Conservation (phyloP, 2,329 filamentous ascomycete species). For the Botrytis medusae region DNA sequence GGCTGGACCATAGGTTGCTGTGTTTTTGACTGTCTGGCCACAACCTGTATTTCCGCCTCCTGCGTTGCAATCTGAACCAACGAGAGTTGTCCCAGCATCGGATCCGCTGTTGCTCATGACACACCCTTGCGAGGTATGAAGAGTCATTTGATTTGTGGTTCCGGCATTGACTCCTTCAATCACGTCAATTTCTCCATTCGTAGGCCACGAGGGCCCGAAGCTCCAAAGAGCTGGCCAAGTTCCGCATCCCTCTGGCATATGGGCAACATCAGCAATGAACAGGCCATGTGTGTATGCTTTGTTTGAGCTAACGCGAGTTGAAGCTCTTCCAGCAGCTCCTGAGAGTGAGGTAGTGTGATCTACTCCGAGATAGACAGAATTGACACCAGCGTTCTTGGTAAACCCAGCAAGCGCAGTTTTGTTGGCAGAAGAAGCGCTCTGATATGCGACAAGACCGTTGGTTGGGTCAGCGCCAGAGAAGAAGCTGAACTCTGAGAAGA, state of each 20-base stretch:
- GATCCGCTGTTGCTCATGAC: slow-evolving; percentile 51
- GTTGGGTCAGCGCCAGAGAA: slow-evolving; percentile 66
- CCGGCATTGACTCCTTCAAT: slow-evolving; percentile 73
- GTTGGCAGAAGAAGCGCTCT: slow-evolving; percentile 58
- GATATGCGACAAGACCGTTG: slow-evolving; percentile 71
- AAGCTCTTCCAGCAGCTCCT: slow-evolving; percentile 57
- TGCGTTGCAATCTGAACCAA: slow-evolving; percentile 57
- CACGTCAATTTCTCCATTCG: slow-evolving; percentile 73
- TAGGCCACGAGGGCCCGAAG: slow-evolving; percentile 68
- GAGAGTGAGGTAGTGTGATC: slow-evolving; percentile 59
- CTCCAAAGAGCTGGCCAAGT: slow-evolving; percentile 59
- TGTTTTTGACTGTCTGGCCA: slow-evolving; percentile 51
- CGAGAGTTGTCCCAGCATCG: slow-evolving; percentile 48
- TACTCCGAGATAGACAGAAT: slow-evolving; percentile 64
- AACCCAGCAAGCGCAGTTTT: slow-evolving; percentile 48
- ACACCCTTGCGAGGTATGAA: slow-evolving; percentile 66
- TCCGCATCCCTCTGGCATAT: slow-evolving; percentile 61
- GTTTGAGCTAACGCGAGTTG: slow-evolving; percentile 64
- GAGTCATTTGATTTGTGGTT: slow-evolving; percentile 59
- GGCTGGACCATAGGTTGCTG: slow-evolving; percentile 60
- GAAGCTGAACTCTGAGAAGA: slow-evolving; percentile 54
- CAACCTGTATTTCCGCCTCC: slow-evolving; percentile 56
- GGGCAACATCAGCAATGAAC: slow-evolving; percentile 56
- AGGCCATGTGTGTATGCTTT: slow-evolving; percentile 55
- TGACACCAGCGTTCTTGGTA: slow-evolving; percentile 43